These are phyloP conservation scores for Boletus semigastroideus DNA, from an alignment of 1,284 basidiomycete species.

Conservation along the genomic window DNA sequence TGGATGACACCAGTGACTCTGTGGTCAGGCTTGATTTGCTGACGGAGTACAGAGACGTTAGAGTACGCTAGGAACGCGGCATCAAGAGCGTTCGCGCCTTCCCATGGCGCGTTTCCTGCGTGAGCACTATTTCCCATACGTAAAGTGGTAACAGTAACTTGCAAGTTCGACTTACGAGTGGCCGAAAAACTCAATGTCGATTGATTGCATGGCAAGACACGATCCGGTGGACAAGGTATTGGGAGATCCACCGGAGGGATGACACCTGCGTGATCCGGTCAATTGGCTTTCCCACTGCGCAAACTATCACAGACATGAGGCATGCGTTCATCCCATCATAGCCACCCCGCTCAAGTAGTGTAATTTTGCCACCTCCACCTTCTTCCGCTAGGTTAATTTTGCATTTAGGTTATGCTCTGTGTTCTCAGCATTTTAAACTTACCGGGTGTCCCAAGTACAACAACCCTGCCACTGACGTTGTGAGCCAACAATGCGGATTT, in stretches of 20 bases:
- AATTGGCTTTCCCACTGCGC: conserved; percentile 9
- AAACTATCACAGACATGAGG: conserved; percentile 54
- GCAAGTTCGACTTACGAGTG: conserved; percentile 48
- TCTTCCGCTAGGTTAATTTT: conserved; percentile 62
- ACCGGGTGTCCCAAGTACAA: conserved; percentile 86
- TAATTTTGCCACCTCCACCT: conserved; percentile 74
- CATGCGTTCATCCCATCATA: conserved; percentile 79
- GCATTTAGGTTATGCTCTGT: conserved; percentile 9
- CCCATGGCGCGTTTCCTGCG: conserved; percentile 76
- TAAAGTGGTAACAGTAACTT: not conserved
- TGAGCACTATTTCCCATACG: conserved; percentile 54
- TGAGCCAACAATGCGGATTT: conserved; percentile 66
- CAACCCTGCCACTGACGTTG: conserved; percentile 67
- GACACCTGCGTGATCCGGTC: conserved; percentile 49
- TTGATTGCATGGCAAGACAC: conserved; percentile 56
- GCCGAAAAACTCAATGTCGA: conserved; percentile 67
- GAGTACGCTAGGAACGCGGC: conserved; percentile 82
- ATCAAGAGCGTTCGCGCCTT: conserved; percentile 82
- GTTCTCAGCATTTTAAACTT: conserved; percentile 15
- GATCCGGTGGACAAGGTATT: conserved; percentile 50
- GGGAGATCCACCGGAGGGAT: conserved; percentile 53
- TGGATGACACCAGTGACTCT: conserved; percentile 67
- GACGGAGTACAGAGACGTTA: conserved; percentile 71
- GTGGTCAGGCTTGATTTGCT: conserved; percentile 67
- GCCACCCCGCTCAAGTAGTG: conserved; percentile 68